These are phyloP conservation scores for Trametes gibbosa DNA, from an alignment of 768 basidiomycete genomes.

Conservation along the genomic window DNA sequence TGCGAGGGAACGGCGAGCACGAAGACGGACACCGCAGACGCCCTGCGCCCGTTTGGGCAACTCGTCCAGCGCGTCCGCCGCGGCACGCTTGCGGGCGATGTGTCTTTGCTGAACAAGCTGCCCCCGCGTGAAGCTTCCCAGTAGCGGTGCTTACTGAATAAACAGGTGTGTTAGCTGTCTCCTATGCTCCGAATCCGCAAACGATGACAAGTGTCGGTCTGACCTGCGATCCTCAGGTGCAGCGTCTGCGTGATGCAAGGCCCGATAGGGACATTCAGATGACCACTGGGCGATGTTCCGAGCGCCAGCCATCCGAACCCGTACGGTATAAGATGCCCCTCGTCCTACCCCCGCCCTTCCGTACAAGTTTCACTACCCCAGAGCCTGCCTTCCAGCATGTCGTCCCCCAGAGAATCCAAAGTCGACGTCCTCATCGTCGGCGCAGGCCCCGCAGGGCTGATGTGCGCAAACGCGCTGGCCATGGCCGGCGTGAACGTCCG, in stretches of 20 bases:
- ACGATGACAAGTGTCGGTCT: too few species aligned
- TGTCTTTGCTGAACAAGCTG: too few species aligned
- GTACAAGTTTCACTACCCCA: not conserved
- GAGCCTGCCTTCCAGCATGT: not conserved
- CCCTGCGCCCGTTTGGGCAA: too few species aligned
- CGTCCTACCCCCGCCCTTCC: not conserved
- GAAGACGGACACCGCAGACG: too few species aligned
- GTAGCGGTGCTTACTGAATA: too few species aligned
- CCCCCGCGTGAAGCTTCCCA: too few species aligned
- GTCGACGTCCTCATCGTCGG: slow-evolving; percentile 64
- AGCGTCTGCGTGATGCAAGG: not conserved
- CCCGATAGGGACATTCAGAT: slow-evolving; percentile 19
- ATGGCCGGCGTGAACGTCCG: slow-evolving; percentile 56
- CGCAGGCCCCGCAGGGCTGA: slow-evolving; percentile 60
- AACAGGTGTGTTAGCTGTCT: too few species aligned
- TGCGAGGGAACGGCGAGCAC: too few species aligned
- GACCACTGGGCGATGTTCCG: slow-evolving; percentile 16
- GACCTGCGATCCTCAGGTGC: not conserved
- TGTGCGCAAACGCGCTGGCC: slow-evolving; percentile 65
- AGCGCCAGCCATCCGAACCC: not conserved
- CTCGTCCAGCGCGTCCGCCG: too few species aligned
- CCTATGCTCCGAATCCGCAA: too few species aligned
- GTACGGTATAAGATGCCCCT: slow-evolving; percentile 5
- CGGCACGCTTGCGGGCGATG: too few species aligned
- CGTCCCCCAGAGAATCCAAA: slow-evolving; percentile 30